These are phyloP conservation scores for Sporisorium reilianum DNA, from an alignment of 1,284 basidiomycete species.

Conservation along the genomic window DNA sequence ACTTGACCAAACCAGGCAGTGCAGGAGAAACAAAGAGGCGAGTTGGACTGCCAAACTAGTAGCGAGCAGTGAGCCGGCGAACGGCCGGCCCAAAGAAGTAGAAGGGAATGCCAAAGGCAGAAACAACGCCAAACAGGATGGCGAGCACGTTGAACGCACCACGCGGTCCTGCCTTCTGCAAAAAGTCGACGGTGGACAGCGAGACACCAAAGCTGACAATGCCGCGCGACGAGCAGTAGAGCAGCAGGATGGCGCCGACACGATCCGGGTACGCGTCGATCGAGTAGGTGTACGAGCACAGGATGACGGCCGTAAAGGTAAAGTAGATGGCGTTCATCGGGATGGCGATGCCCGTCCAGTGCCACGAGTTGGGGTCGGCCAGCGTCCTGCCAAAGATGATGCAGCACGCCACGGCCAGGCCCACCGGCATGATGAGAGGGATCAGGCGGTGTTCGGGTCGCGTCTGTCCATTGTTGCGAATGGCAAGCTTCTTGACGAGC, in stretches of 20 bases:
- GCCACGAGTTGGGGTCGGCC: constrained; percentile 3
- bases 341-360: constrained; percentile 6
- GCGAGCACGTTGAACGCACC: constrained; percentile 9
- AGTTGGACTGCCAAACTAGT: too few species aligned
- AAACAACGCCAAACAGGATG: constrained; percentile 6
- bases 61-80: constrained; percentile 6
- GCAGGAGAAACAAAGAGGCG: too few species aligned
- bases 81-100: constrained; percentile 10
- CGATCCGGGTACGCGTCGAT: constrained; percentile 5
- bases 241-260: constrained; percentile 1
- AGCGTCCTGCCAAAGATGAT: constrained; percentile 6
- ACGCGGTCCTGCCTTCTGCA: constrained; percentile 1
- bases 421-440: constrained; percentile 3
- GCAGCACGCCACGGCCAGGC: background rate
- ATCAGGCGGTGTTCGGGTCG: constrained; percentile 11
- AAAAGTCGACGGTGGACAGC: constrained; percentile 2
- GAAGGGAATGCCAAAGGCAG: constrained; percentile 8
- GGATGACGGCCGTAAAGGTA: constrained; percentile 5
- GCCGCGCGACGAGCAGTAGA: constrained; percentile 9
- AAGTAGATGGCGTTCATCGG: constrained; percentile 5
- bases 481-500: constrained; percentile 6
- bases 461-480: constrained; percentile 5
- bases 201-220: constrained; percentile 4
- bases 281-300: constrained; percentile 3
- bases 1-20: too few species aligned